Evolutionary conservation across 208 protist genomes (phyloP).

Genomic region (Leptomonas pyrrhocoris): DNA sequence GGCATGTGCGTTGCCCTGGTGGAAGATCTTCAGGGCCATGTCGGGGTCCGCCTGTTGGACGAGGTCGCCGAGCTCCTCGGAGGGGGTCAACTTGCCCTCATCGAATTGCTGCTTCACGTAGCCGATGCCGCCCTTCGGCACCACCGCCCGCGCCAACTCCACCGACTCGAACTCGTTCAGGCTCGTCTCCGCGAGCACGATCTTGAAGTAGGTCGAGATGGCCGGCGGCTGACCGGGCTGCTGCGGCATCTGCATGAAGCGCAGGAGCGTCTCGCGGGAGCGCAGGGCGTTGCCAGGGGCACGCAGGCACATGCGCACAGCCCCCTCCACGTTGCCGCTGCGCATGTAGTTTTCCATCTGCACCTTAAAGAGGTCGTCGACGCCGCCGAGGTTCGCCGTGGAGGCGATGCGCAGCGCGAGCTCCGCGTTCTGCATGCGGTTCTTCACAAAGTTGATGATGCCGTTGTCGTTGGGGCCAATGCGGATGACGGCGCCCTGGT

Average conservation of each 20-base stretch:
- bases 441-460: slow-evolving; percentile 97
- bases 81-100: slow-evolving; percentile 98
- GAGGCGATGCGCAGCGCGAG: slow-evolving; percentile 96
- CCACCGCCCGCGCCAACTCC: slow-evolving; percentile 97
- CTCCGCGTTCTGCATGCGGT: slow-evolving; percentile 92
- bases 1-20: slow-evolving; percentile 87
- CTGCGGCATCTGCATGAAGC: slow-evolving; percentile 88
- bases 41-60: slow-evolving; percentile 87
- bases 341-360: slow-evolving; percentile 97
- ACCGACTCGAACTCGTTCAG: slow-evolving; percentile 98
- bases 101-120: slow-evolving; percentile 98
- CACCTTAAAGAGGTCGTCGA: slow-evolving; percentile 96
- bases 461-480: slow-evolving; percentile 96
- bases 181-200: slow-evolving; percentile 95
- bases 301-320: slow-evolving; percentile 95
- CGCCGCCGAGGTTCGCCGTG: slow-evolving; percentile 97
- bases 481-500: slow-evolving; percentile 93
- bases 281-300: slow-evolving; percentile 96
- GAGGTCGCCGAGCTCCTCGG: slow-evolving; percentile 98
- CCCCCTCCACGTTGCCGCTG: slow-evolving; percentile 92
- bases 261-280: slow-evolving; percentile 95
- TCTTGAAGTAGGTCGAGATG: slow-evolving; percentile 98
- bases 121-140: slow-evolving; percentile 86
- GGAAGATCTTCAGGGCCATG: slow-evolving; percentile 98
- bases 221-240: slow-evolving; percentile 91